Percentiles rank a stretch among this genome's conserved stretches.
Conservation (phyloP, 75 land plant genomes). For the Cryptomeria japonica region DNA sequence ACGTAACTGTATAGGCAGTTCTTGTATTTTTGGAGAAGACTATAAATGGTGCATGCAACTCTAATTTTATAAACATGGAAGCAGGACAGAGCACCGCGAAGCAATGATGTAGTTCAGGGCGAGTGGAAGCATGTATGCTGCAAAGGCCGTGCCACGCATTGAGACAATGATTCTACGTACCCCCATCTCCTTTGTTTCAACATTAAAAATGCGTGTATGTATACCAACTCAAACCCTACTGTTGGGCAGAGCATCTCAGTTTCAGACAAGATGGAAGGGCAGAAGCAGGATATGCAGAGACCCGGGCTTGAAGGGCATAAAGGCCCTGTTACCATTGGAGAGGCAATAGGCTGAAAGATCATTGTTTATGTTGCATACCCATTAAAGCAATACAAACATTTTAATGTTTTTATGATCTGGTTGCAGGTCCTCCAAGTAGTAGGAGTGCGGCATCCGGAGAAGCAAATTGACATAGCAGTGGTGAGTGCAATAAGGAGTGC, state of each 20-base stretch:
- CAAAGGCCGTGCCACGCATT: background rate
- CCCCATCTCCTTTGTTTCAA: background rate
- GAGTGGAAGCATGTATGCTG: no score
- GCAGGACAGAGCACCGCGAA: no score
- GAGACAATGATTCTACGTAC: background rate
- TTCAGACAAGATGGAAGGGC: no score
- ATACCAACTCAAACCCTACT: background rate
- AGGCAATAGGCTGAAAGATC: background rate
- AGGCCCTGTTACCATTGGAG: constrained; percentile 3
- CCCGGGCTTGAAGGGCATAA: background rate
- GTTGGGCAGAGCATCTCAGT: no score
- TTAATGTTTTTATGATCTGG: background rate
- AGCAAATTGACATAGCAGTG: background rate
- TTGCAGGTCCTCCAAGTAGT: background rate
- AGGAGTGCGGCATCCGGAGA: background rate
- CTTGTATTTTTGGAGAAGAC: no score
- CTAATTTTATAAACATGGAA: no score
- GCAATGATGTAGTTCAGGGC: no score
- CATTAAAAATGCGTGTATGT: background rate
- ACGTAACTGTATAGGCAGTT: no score
- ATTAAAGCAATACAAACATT: no score
- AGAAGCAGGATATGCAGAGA: background rate
- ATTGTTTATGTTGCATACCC: background rate
- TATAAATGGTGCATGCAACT: no score
- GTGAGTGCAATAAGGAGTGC: constrained; percentile 26